Base-by-base conservation (phyloP, 148 eudicot species). In the Nepenthes mirabilis region DNA sequence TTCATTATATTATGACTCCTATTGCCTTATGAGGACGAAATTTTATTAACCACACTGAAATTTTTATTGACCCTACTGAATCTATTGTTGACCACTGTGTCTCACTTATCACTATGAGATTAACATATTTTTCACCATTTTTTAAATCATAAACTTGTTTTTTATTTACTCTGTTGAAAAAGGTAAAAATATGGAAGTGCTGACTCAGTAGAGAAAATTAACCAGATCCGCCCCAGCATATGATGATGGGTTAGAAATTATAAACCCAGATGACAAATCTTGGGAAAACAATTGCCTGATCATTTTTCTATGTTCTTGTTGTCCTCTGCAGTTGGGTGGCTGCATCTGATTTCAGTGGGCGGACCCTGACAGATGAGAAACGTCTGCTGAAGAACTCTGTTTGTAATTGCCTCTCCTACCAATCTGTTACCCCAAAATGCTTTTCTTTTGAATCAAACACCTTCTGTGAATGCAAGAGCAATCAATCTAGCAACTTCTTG, bases 301-400 rank as follows among this genome's bases (percentile, higher is more conserved):
- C 8, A 23, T 23, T 23, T 23, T 23, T 23, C 23, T 23, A 23
- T 61, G 49, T 23, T 52, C 32, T 52, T 12, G 37, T 58, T 55
- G 53, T 45, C 9, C 55, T 65, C 32, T 66, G 34, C 86, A 81
- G 86, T 72, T 75, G 69, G 85, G 86, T 50, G 86, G 86, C 57
- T 68, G 80, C 70, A 6, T 62, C 67, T 81, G 67, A 65, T 10
- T 55, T 67, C 43, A 9, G 34, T 55, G 33, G 47, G 34, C 34
- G 37, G 56, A 40, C 23, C 37, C 32, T 51, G 47, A 12, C 52
- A 45, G 56, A 37, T 56, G 55, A 12, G 32, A n/a, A 12, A 4
- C n/a, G 11, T 23, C 23, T 3, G 55, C 55, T 52, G 55, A 52
- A 11, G 14, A 13, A 13, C 55, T 52, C n/a, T 52, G 14, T 14